Evolutionary conservation across 148 eudicot genomes (phyloP).

Genomic region (Linanthus parryae): DNA sequence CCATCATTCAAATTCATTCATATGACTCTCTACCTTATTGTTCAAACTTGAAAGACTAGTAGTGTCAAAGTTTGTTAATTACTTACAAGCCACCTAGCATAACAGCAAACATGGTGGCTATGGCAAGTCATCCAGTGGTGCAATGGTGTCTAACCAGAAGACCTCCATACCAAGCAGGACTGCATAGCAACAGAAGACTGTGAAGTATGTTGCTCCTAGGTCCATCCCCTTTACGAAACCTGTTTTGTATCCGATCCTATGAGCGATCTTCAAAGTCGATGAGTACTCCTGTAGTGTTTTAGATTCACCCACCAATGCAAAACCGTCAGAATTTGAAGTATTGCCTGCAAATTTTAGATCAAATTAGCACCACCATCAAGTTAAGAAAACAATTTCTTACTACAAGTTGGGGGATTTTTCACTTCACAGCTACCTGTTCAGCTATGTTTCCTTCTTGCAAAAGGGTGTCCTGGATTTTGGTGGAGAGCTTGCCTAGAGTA

Average conservation of each 20-base stretch:
- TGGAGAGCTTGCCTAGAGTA: constrained; percentile 60
- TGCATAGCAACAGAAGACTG: constrained; percentile 86
- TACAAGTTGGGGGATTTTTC: neutral
- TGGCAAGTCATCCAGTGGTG: constrained; percentile 92
- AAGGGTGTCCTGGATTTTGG: constrained; percentile 77
- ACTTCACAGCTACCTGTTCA: constrained; percentile 67
- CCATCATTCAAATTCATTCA: too few relatives aligned
- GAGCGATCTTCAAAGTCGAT: constrained; percentile 53
- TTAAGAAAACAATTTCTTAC: too few relatives aligned
- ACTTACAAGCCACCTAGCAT: constrained; percentile 97
- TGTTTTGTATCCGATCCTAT: constrained; percentile 75
- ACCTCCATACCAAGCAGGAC: constrained; percentile 96
- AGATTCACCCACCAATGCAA: constrained; percentile 85
- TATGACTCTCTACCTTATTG: too few relatives aligned
- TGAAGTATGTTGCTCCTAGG: constrained; percentile 83
- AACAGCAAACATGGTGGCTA: constrained; percentile 89
- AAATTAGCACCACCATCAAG: constrained; percentile 15
- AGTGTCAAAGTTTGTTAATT: neutral
- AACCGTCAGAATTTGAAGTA: constrained; percentile 81
- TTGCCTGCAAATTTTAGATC: constrained; percentile 44
- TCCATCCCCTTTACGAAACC: constrained; percentile 90
- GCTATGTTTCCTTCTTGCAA: constrained; percentile 89
- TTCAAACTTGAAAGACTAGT: neutral
- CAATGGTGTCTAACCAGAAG: constrained; percentile 82
- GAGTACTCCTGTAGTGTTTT: constrained; percentile 70